phyloP scores from a whole-genome alignment of 441 rosid genomes.

The Syzygium malaccense region DNA sequence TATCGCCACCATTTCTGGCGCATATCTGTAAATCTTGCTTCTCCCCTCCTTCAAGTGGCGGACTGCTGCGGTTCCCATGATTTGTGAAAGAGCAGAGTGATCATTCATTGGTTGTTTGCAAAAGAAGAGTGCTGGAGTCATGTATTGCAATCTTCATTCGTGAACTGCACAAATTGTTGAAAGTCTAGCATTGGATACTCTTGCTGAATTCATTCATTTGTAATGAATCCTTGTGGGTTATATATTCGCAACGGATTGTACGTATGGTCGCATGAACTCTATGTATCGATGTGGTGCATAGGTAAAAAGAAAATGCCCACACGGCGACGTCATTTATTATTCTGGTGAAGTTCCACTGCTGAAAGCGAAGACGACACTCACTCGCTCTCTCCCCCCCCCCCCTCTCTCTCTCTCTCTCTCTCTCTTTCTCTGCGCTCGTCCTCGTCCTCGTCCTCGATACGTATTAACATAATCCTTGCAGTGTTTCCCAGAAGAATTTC shows the following conservation, averaged over 20 bases:
- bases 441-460: background rate
- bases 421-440: too few species aligned
- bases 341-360: background rate
- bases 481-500: background rate
- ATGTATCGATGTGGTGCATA: background rate
- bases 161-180: background rate
- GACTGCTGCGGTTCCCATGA: background rate
- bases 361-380: background rate
- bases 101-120: background rate
- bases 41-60: background rate
- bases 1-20: background rate
- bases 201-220: background rate
- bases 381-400: background rate
- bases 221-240: background rate
- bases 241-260: background rate
- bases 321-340: background rate
- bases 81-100: background rate
- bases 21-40: background rate
- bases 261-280: background rate
- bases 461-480: too few species aligned
- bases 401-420: background rate
- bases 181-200: background rate
- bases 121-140: background rate
- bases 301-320: background rate
- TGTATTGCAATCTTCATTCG: background rate